Evolutionary conservation across 2,329 filamentous ascomycete species (phyloP), one percentile per base, ranked within the genome.

Genomic region (Aspergillus niger): DNA sequence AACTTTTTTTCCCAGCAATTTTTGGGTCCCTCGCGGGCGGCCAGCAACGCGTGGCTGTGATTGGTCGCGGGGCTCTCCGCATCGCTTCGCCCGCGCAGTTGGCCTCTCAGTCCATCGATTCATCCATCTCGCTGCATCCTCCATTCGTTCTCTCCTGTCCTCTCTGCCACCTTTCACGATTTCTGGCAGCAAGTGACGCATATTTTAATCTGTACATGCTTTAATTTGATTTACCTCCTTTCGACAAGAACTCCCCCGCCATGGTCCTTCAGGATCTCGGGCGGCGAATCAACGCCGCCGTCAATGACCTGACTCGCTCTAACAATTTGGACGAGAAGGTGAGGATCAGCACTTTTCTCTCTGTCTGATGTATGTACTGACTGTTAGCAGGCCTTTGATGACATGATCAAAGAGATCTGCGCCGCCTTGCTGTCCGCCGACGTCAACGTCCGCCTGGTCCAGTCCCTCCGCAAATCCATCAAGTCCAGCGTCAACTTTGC

Each of bases 231-330:
- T 20, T 5, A 30, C 4, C 11, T 11, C 20, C 22, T 17, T 3
- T 26, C 28, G 13, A 22, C 10, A 7, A 8, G 20, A 36, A 32
- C 5, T 36, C 24, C 57, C 61, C 63, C 72, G 76, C 72, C 75
- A 99, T 99, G 95, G 95, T 99, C 85, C 90, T 99, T 75, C 93
- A 97, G 88, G 95, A 99, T 86, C 87, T 99, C 62, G 95, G 95
- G 71, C 92, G 94, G 84, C 95, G 95, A 81, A 98, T 99, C 79
- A 98, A 97, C 81, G 87, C 92, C 83, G 95, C 95, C 72, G 91
- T 99, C 81, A 90, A 89, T 65, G 94, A 97, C 81, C 85, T 98
- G 72, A 97, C 94, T 62, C 86, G 94, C 72, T 92, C 95, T 60
- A 91, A 88, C 67, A 97, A 96, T 74, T 87, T 98, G 69, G 94